Conservation (phyloP, 2,329 filamentous ascomycete genomes). For the Calycina herbarum region DNA sequence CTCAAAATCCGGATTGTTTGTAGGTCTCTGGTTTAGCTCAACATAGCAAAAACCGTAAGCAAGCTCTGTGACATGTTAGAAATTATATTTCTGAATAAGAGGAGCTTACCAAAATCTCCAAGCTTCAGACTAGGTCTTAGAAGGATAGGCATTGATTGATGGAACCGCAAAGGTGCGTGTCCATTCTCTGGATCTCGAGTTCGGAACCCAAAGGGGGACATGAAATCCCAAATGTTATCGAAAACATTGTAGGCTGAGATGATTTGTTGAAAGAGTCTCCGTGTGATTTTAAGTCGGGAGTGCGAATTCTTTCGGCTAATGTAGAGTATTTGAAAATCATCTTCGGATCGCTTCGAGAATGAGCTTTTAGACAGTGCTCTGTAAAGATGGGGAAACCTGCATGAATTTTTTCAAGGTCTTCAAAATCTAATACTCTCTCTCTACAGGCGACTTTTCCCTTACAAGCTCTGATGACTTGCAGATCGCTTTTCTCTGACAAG, state of each 20-base stretch:
- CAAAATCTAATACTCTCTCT: no score
- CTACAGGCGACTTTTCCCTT: no score
- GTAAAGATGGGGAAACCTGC: no score
- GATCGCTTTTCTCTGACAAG: no score
- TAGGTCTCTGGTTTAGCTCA: conserved; percentile 15
- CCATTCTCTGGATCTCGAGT: conserved; percentile 20
- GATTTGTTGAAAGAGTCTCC: conserved; percentile 14
- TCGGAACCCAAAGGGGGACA: conserved; percentile 24
- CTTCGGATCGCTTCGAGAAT: no score
- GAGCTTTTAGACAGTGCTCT: no score
- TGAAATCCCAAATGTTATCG: conserved; percentile 21
- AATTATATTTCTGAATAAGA: background rate
- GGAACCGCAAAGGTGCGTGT: conserved; percentile 19
- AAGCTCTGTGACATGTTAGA: conserved; percentile 18
- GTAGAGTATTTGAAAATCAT: no score
- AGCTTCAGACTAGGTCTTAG: background rate
- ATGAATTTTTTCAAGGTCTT: no score
- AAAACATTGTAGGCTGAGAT: conserved; percentile 17
- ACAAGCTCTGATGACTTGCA: no score
- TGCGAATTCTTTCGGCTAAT: conserved; percentile 19
- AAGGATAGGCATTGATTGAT: conserved; percentile 5
- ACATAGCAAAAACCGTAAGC: conserved; percentile 24
- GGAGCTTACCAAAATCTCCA: conserved; percentile 19
- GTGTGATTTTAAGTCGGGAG: conserved; percentile 18
- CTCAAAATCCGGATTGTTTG: conserved; percentile 20